phyloP scores from a whole-genome alignment of 2,329 filamentous ascomycete species.

The Ceratocystis alfenasii region DNA sequence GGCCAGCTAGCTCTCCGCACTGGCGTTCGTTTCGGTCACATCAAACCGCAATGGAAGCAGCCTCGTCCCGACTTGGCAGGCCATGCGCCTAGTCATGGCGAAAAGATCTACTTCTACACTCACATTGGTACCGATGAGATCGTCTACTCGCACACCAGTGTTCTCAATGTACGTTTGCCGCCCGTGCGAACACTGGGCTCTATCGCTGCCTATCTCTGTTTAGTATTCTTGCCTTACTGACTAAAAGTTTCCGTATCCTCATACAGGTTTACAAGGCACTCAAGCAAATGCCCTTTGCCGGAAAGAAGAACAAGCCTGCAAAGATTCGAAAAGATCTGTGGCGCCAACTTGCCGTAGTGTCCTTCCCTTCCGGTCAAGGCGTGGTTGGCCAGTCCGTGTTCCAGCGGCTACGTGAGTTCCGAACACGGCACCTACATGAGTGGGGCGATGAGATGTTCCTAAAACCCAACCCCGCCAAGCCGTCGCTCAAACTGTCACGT shows the following conservation, averaged over 20 bases:
- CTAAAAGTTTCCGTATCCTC: too few species aligned
- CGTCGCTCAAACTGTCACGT: conserved; percentile 31
- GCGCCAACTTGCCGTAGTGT: conserved; percentile 47
- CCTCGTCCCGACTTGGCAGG: conserved; percentile 24
- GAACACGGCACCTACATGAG: conserved; percentile 48
- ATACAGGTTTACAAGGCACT: conserved; percentile 35
- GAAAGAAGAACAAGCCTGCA: conserved; percentile 53
- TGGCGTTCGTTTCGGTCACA: conserved; percentile 33
- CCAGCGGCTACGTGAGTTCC: conserved; percentile 54
- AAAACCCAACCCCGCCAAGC: conserved; percentile 29
- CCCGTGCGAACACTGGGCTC: too few species aligned
- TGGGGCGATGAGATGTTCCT: conserved; percentile 42
- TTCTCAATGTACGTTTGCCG: conserved; percentile 35
- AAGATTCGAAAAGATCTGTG: conserved; percentile 58
- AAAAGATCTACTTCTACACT: conserved; percentile 46
- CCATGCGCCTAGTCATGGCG: conserved; percentile 37
- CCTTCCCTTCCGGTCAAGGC: conserved; percentile 42
- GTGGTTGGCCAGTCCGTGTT: conserved; percentile 47
- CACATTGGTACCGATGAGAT: conserved; percentile 41
- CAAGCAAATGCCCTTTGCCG: conserved; percentile 51
- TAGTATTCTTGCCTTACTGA: neutral
- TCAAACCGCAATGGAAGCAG: conserved; percentile 23
- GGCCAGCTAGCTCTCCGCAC: conserved; percentile 35
- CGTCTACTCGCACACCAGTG: conserved; percentile 40
- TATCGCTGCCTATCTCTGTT: neutral